phyloP scores from a whole-genome alignment of 2,329 filamentous ascomycete species.

The Colletotrichum siamense region DNA sequence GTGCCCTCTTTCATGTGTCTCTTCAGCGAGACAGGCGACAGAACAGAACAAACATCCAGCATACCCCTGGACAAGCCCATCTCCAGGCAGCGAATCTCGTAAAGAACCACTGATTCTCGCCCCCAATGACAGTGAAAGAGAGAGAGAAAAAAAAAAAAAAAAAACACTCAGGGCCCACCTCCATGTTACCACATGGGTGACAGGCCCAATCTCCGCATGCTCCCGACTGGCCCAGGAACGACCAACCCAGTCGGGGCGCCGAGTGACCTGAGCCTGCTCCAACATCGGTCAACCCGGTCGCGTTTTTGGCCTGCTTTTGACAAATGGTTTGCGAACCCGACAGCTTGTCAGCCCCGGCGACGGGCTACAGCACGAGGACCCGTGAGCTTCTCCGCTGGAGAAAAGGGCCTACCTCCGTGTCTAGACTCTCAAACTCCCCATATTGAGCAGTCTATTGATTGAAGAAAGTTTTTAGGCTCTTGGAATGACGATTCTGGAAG shows the following conservation, averaged over 20 bases:
- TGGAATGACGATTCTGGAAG: neutral
- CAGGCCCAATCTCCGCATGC: slow-evolving; percentile 2
- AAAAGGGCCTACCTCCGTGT: neutral
- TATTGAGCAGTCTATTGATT: neutral
- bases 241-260: neutral
- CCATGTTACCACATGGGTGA: neutral
- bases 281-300: slow-evolving; percentile 10
- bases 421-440: neutral
- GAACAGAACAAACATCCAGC: neutral
- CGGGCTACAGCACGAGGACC: neutral
- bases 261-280: neutral
- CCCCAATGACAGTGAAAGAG: neutral
- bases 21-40: neutral
- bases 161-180: neutral
- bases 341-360: neutral
- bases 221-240: slow-evolving; percentile 19
- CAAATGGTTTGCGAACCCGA: neutral
- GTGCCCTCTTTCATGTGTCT: neutral
- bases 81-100: neutral
- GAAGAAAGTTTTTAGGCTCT: neutral
- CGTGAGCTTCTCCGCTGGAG: neutral
- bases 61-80: neutral
- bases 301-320: neutral
- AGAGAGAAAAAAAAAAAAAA: neutral
- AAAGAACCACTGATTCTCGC: neutral